Evolutionary conservation across 1,139 yeast genomes (phyloP).

Genomic region (Schwanniomyces etchellsii): DNA sequence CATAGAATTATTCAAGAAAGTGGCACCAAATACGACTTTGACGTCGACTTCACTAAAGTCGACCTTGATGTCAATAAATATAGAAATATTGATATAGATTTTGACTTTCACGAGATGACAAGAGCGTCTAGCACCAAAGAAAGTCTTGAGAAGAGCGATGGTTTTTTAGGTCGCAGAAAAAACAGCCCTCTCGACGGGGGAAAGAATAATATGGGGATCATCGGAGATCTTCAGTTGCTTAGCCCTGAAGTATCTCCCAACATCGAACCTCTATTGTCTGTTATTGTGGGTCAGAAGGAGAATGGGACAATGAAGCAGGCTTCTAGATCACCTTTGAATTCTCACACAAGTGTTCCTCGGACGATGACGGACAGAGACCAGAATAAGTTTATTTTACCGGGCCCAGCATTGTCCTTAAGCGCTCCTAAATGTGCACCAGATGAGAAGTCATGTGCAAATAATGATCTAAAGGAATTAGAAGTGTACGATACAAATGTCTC

Average conservation of each 20-base stretch:
- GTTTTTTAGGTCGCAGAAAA: no score
- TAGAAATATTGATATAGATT: conserved; percentile 53
- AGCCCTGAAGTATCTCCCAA: conserved; percentile 44
- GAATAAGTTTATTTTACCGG: no score
- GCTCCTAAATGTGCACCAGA: conserved; percentile 6
- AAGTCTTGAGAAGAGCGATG: no score
- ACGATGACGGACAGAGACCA: no score
- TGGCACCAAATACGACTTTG: conserved; percentile 24
- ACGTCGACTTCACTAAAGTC: conserved; percentile 42
- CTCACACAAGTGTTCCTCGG: no score
- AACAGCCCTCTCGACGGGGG: no score
- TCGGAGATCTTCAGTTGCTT: conserved; percentile 21
- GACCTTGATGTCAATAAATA: conserved; percentile 55
- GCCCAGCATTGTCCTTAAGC: conserved; percentile 7
- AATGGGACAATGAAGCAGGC: neutral
- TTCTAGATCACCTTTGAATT: neutral
- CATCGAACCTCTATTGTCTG: conserved; percentile 29
- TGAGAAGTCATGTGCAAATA: no score
- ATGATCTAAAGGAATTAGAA: no score
- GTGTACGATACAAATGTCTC: neutral
- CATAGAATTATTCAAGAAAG: conserved; percentile 23
- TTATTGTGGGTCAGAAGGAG: neutral
- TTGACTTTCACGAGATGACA: conserved; percentile 38
- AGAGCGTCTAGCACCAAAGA: no score
- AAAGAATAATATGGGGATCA: no score